Evolutionary conservation across 495 filamentous ascomycete genomes (phyloP).

Genomic region (Terfezia claveryi): DNA sequence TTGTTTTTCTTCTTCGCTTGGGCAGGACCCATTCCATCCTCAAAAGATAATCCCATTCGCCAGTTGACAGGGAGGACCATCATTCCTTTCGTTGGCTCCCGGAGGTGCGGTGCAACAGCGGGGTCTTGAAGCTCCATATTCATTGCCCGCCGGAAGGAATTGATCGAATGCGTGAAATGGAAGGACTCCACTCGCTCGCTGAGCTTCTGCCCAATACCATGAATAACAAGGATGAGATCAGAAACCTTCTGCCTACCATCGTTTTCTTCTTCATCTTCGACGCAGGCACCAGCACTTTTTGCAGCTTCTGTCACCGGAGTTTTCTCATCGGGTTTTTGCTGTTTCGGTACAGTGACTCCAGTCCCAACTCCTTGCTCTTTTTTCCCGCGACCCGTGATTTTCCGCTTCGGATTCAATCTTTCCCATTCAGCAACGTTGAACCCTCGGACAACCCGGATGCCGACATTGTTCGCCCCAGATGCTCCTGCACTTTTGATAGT

Average conservation of each 20-base stretch:
- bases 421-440: constrained; percentile 64
- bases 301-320: not conserved
- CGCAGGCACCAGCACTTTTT: not conserved
- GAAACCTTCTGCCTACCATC: constrained; percentile 47
- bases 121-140: constrained; percentile 64
- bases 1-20: constrained; percentile 30
- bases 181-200: constrained; percentile 89
- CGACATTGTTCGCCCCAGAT: constrained; percentile 28
- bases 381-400: constrained; percentile 11
- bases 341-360: constrained; percentile 4
- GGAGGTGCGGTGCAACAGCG: constrained; percentile 47
- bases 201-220: constrained; percentile 84
- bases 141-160: constrained; percentile 63
- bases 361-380: constrained; percentile 10
- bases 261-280: constrained; percentile 4
- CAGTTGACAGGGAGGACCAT: constrained; percentile 53
- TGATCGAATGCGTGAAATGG: constrained; percentile 89
- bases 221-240: constrained; percentile 73
- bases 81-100: constrained; percentile 37
- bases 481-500: constrained; percentile 59
- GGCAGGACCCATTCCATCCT: constrained; percentile 41
- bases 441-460: constrained; percentile 67
- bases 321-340: not conserved
- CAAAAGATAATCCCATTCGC: constrained; percentile 66
- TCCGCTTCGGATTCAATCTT: constrained; percentile 34